Base-by-base conservation (phyloP, 2,329 filamentous ascomycete genomes). In the Sporothrix globosa region DNA sequence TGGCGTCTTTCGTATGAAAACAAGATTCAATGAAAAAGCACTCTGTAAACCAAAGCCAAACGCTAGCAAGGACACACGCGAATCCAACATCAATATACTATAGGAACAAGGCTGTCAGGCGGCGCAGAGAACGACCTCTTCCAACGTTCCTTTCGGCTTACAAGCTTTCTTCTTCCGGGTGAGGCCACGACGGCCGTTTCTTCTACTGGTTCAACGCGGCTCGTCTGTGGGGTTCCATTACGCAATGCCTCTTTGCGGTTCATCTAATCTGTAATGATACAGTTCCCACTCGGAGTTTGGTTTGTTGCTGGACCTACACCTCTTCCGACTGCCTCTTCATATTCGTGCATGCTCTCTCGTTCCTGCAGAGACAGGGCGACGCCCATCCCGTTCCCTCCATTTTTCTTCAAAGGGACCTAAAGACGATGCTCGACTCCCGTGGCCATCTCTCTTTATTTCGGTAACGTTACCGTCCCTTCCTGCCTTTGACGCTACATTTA, bases 401-500 rank as follows among this genome's bases (percentile, higher is more conserved):
- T 39, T 58, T 58, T 6, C 27, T 48, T 19, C 14, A 58, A n/a
- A n/a, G 48, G 9, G 5, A 14, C 27, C 50, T 39, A 54, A 2
- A 39, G 27, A n/a, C 24, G 10, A n/a, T 34, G 13, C 9, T 30
- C 7, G 41, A 24, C 14, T 27, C 14, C 14, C 27, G 0, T 44
- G 5, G 17, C 27, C 19, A 27, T 54, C 34, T 56, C 14, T 44
- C 21, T 46, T 56, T 48, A 6, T 41, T 69, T 69, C 61, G 63
- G 69, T 70, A 70, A 70, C 69, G 69, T 70, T 70, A 68, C 69
- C 63, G 65, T 67, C 39, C 53, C 56, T 48, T 53, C 58, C 54
- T 65, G 27, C 53, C 34, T 21, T 65, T 44, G n/a, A 34, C 21
- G 14, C 21, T 60, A 34, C 19, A 60, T 41, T 19, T 60, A 34